Conservation (phyloP, 345 rosid species). For the Camelina neglecta region DNA sequence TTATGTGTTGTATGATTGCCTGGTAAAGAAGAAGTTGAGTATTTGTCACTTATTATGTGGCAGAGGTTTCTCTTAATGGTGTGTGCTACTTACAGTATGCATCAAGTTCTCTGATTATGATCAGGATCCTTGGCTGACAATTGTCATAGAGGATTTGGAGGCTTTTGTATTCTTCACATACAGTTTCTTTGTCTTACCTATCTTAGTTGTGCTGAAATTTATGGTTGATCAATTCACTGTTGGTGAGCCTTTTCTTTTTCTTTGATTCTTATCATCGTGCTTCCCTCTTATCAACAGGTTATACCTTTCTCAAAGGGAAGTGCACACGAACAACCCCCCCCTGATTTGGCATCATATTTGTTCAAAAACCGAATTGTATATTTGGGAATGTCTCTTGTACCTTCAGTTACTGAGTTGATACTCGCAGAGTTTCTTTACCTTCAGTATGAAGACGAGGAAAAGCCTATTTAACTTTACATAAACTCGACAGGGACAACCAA, state of each 20-base stretch:
- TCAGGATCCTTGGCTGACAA: not conserved
- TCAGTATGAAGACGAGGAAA: constrained; percentile 74
- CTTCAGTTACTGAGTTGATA: constrained; percentile 84
- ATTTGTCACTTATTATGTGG: constrained; percentile 6
- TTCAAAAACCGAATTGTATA: constrained; percentile 84
- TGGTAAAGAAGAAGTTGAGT: constrained; percentile 20
- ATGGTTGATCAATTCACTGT: constrained; percentile 15
- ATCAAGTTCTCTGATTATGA: constrained; percentile 8
- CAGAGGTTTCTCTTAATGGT: constrained; percentile 10
- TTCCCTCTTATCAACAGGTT: constrained; percentile 56
- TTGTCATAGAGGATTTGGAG: constrained; percentile 9
- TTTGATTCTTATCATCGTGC: not conserved
- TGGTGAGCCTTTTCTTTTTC: not conserved
- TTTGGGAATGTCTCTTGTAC: constrained; percentile 95
- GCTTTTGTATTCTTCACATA: not conserved
- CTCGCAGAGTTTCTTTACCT: constrained; percentile 92
- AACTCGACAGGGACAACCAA: constrained; percentile 95
- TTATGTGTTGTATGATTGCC: constrained; percentile 2
- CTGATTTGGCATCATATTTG: constrained; percentile 85
- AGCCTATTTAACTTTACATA: constrained; percentile 89
- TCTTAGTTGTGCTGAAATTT: not conserved
- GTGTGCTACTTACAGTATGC: constrained; percentile 8
- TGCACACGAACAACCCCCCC: constrained; percentile 93
- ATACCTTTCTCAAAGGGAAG: constrained; percentile 76
- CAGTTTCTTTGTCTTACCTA: constrained; percentile 8